phyloP scores from a whole-genome alignment of 305 asterid species.

The Fraxinus latifolia region DNA sequence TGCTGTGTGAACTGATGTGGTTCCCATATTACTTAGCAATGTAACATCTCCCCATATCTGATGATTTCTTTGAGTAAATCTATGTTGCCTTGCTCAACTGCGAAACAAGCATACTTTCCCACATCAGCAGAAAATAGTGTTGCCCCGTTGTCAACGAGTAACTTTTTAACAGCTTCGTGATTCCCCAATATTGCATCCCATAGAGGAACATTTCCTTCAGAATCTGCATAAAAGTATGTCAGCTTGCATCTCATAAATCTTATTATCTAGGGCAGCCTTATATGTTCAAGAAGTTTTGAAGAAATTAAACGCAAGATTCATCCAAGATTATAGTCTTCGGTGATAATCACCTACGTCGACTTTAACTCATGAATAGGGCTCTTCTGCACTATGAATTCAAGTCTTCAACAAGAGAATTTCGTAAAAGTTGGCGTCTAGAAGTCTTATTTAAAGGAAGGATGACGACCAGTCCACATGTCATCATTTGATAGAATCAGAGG shows the following conservation, averaged over 20 bases:
- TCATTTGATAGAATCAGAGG: too few relatives aligned
- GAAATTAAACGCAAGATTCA: background rate
- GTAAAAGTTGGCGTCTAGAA: background rate
- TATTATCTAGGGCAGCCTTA: background rate
- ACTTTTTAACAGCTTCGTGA: slow-evolving; percentile 42
- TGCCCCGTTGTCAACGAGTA: slow-evolving; percentile 57
- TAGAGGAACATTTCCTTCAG: slow-evolving; percentile 69
- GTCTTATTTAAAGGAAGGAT: background rate
- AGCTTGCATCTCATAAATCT: background rate
- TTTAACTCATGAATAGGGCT: background rate
- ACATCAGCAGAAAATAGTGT: slow-evolving; percentile 49
- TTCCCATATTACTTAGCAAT: slow-evolving; percentile 40
- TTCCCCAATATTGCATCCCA: slow-evolving; percentile 67
- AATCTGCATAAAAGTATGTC: slow-evolving; percentile 42
- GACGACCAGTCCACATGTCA: too few relatives aligned
- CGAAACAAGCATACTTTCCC: slow-evolving; percentile 55
- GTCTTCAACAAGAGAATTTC: background rate
- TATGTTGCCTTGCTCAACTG: slow-evolving; percentile 55
- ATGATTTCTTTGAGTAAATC: slow-evolving; percentile 53
- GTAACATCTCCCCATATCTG: slow-evolving; percentile 51
- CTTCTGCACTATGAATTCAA: background rate
- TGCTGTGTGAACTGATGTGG: slow-evolving; percentile 70
- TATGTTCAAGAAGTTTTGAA: background rate
- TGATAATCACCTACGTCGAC: background rate
- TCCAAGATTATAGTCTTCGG: background rate